Conservation (phyloP, 345 rosid genomes). For the Cochlearia excelsa region DNA sequence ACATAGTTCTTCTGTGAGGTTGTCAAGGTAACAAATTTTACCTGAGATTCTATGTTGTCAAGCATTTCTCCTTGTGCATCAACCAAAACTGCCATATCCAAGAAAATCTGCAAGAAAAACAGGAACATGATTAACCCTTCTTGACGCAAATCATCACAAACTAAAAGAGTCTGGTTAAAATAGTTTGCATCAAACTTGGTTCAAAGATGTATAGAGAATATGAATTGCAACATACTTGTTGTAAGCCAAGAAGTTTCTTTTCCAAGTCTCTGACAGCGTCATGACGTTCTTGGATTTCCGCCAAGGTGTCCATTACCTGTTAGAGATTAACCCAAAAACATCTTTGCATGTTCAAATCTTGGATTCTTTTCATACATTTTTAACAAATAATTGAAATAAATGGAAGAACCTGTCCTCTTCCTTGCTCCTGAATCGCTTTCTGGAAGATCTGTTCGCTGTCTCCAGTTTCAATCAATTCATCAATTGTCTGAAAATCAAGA, state of each 20-base stretch:
- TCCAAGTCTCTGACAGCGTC: constrained; percentile 87
- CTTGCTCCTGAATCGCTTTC: constrained; percentile 87
- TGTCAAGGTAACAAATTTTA: constrained; percentile 33
- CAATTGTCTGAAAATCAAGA: constrained; percentile 56
- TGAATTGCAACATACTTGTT: constrained; percentile 59
- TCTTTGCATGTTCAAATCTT: no score
- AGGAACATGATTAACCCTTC: no score
- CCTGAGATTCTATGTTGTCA: constrained; percentile 88
- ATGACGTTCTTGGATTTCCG: constrained; percentile 98
- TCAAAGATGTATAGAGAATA: background rate
- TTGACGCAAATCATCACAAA: no score
- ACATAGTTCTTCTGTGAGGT: no score
- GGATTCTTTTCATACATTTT: no score
- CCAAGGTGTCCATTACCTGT: constrained; percentile 84
- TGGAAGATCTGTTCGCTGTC: constrained; percentile 90
- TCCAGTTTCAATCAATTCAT: constrained; percentile 82
- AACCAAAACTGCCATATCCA: constrained; percentile 93
- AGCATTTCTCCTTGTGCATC: constrained; percentile 94
- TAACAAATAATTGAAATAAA: no score
- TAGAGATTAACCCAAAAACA: no score
- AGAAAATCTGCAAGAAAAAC: constrained; percentile 56
- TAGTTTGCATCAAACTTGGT: no score
- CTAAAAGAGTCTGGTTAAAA: no score
- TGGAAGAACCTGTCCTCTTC: constrained; percentile 97
- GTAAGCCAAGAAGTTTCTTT: constrained; percentile 78